Percentiles rank a stretch among this genome's conserved stretches.
Conservation (phyloP, 345 rosid species). For the thale cress (Arabidopsis thaliana) region DNA sequence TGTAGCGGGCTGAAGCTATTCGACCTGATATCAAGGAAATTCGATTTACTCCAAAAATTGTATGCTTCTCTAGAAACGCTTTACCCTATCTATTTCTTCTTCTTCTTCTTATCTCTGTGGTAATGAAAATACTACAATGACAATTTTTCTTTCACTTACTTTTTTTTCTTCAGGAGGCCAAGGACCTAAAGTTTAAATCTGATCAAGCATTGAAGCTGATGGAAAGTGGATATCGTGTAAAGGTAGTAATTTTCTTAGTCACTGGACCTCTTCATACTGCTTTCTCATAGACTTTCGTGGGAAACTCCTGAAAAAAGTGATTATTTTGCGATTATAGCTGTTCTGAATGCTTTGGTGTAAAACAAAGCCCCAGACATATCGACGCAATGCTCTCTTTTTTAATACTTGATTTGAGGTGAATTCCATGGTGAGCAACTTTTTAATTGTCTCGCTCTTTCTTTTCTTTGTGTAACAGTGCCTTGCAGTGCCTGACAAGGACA, state of each 20-base stretch:
- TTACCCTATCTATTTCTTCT: background rate
- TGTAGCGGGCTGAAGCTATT: constrained; percentile 40
- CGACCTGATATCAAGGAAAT: constrained; percentile 65
- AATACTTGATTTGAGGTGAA: constrained; percentile 1
- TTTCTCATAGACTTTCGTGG: background rate
- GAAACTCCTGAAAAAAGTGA: background rate
- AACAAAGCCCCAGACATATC: background rate
- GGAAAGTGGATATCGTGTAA: constrained; percentile 88
- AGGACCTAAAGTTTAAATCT: constrained; percentile 81
- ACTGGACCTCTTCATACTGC: background rate
- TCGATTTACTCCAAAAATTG: constrained; percentile 77
- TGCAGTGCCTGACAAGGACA: constrained; percentile 57
- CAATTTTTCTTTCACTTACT: background rate
- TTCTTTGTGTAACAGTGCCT: constrained; percentile 60
- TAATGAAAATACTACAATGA: constrained; percentile 6
- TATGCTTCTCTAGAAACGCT: constrained; percentile 49
- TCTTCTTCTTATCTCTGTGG: constrained; percentile 4
- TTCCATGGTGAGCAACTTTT: background rate
- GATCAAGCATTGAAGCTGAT: constrained; percentile 62
- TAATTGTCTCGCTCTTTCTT: constrained; percentile 2
- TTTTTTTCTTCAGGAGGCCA: constrained; percentile 62
- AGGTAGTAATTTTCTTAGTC: constrained; percentile 55
- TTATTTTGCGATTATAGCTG: background rate
- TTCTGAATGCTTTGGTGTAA: background rate
- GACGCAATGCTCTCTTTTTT: background rate